Percentiles rank a stretch among this genome's conserved stretches.
Conservation (phyloP, 1,284 basidiomycete genomes). For the Puccinia coronata region DNA sequence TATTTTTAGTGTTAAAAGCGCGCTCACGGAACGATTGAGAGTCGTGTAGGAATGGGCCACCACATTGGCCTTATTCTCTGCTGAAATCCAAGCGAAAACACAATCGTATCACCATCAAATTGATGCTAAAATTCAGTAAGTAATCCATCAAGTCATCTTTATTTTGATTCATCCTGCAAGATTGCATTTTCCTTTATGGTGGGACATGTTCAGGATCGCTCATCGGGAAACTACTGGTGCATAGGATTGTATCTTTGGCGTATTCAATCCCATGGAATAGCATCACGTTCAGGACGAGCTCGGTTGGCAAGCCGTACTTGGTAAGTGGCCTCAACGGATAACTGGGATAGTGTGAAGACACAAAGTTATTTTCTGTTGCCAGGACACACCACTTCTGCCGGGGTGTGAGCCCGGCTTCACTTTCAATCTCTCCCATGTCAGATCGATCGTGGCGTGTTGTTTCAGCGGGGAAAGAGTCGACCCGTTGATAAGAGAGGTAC, state of each 20-base stretch:
- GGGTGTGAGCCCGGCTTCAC: background rate
- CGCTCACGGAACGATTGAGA: no score
- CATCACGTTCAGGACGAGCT: constrained; percentile 17
- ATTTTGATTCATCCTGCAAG: no score
- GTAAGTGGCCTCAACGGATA: constrained; percentile 8
- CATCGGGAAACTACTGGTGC: constrained; percentile 37
- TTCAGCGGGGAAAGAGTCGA: background rate
- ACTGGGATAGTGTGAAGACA: background rate
- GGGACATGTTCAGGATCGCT: constrained; percentile 27
- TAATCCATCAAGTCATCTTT: background rate
- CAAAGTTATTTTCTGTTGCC: background rate
- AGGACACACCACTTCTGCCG: constrained; percentile 28
- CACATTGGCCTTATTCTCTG: constrained; percentile 3
- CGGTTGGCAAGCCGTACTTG: constrained; percentile 34
- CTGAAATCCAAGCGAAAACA: constrained; percentile 5
- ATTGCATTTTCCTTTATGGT: background rate
- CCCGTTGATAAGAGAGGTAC: background rate
- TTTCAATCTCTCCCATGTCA: constrained; percentile 47
- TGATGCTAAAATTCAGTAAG: constrained; percentile 16
- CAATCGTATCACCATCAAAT: constrained; percentile 25
- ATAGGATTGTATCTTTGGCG: constrained; percentile 13
- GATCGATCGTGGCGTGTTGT: constrained; percentile 24
- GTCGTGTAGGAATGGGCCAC: constrained; percentile 3
- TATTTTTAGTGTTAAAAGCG: background rate
- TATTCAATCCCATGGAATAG: constrained; percentile 18